Evolutionary conservation across 352 stramenopile genomes (phyloP).

Genomic region (Phytophthora lateralis): DNA sequence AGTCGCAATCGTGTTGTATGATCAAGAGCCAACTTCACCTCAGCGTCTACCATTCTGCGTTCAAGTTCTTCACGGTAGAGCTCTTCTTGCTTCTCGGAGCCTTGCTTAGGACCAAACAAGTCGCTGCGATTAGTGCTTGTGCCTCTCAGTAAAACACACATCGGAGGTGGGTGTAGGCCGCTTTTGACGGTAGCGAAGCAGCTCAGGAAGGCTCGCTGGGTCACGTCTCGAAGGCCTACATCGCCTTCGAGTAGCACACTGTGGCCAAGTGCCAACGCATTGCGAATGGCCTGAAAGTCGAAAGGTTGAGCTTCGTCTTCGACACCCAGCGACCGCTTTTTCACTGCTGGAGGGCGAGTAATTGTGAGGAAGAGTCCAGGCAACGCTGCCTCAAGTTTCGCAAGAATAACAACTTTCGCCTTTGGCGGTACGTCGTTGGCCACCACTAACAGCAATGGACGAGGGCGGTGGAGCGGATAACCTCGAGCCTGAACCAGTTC

Average conservation of each 20-base stretch:
- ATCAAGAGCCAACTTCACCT: constrained; percentile 64
- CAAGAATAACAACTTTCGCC: constrained; percentile 43
- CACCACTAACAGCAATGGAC: constrained; percentile 72
- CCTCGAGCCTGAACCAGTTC: constrained; percentile 43
- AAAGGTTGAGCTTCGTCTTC: constrained; percentile 23
- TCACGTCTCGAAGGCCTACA: constrained; percentile 67
- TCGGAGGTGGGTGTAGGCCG: constrained; percentile 60
- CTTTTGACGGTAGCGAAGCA: constrained; percentile 70
- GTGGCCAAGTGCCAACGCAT: constrained; percentile 53
- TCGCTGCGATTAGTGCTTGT: constrained; percentile 55
- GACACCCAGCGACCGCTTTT: constrained; percentile 6
- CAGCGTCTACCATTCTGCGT: constrained; percentile 41
- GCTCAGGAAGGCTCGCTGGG: constrained; percentile 61
- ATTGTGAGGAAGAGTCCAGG: constrained; percentile 79
- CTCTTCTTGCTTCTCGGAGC: constrained; percentile 18
- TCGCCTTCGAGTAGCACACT: constrained; percentile 79
- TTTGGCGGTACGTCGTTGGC: constrained; percentile 64
- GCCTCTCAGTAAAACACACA: constrained; percentile 68
- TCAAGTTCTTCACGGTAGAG: constrained; percentile 19
- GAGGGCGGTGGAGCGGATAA: constrained; percentile 44
- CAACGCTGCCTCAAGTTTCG: constrained; percentile 47
- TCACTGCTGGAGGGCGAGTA: constrained; percentile 38
- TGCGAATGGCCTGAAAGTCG: constrained; percentile 41
- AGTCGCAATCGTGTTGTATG: constrained; percentile 25
- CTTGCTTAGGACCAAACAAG: constrained; percentile 20